Conservation (phyloP, 2,329 filamentous ascomycete genomes). For the Talaromyces sp. region DNA sequence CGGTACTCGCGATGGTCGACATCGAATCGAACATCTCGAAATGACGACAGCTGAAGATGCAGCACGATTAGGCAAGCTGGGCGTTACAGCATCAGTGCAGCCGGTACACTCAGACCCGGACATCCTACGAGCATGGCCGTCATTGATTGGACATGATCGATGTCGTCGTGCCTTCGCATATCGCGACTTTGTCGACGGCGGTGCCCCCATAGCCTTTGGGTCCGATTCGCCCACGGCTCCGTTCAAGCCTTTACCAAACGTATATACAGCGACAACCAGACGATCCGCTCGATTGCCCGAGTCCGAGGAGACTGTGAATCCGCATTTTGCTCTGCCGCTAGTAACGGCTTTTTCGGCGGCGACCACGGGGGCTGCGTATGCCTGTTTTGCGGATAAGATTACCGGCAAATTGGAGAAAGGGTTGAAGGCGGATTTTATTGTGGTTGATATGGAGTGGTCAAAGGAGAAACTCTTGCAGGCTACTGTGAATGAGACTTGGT, state of each 20-base stretch:
- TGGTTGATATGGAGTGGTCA: slow-evolving; percentile 47
- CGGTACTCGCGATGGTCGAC: slow-evolving; percentile 42
- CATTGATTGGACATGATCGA: slow-evolving; percentile 46
- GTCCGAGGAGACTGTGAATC: slow-evolving; percentile 42
- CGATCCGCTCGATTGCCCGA: slow-evolving; percentile 45
- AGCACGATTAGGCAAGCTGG: slow-evolving; percentile 46
- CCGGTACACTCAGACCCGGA: slow-evolving; percentile 45
- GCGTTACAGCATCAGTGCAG: slow-evolving; percentile 46
- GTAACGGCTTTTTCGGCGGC: slow-evolving; percentile 46
- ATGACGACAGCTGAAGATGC: slow-evolving; percentile 50
- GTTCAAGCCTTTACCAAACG: slow-evolving; percentile 46
- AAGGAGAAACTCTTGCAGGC: slow-evolving; percentile 43
- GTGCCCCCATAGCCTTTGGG: slow-evolving; percentile 48
- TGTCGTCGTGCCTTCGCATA: slow-evolving; percentile 53
- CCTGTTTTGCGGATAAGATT: slow-evolving; percentile 46
- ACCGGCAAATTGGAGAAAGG: slow-evolving; percentile 43
- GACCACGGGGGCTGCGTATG: slow-evolving; percentile 48
- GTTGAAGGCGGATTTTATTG: slow-evolving; percentile 46
- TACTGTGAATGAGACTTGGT: slow-evolving; percentile 48
- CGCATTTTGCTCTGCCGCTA: slow-evolving; percentile 44
- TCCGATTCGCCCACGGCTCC: slow-evolving; percentile 52
- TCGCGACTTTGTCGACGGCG: slow-evolving; percentile 49
- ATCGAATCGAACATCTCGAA: slow-evolving; percentile 55
- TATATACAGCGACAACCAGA: slow-evolving; percentile 52
- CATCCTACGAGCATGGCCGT: slow-evolving; percentile 50